Base-by-base conservation (phyloP, 2,329 filamentous ascomycete species). In the Hypoxylon sp. region DNA sequence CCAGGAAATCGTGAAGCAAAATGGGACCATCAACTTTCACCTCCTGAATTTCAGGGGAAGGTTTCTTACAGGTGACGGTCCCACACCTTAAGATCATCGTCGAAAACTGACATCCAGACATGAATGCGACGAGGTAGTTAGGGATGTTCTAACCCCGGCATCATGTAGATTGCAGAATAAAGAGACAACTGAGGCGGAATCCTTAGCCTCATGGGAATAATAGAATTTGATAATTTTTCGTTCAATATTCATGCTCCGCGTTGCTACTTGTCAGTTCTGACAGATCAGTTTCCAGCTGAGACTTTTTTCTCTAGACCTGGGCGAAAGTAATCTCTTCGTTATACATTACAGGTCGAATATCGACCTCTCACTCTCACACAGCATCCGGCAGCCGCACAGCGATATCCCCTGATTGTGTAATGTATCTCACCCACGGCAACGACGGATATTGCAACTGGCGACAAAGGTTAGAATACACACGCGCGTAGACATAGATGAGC, bases 381-480 rank as follows among this genome's bases (percentile, higher is more conserved):
- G 90, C 91, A 77, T 98, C 94, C n/a, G 94, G 94, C 79, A 98
- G 85, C 72, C 94, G 87, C 64, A 98, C 94, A 24, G 94, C 93
- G 76, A 98, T 98, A 77, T 98, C 94, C 69, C 94, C 94, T 13
- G 93, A 97, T 79, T 98, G 95, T 68, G 94, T 99, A 75, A 99
- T 99, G 80, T 99, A 99, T 74, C 95, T 88, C 24, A 99, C 95
- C 95, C 95, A 99, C 0, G 95, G 95, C 55, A 98, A 82, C 20
- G 94, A 97, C 3, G 94, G 94, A 77, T 99, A 99, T 95, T 99
- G 95, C 68, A 98, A 81, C 94, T 97, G 71, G 5, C 32, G 7
- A 15, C 15, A 37, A 37, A 17, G 6, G 55, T 70, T 59, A 72
- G 44, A 48, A 28, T 4, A 30, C 17, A 13, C 37, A 34, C 56